Conservation (phyloP, 2,329 filamentous ascomycete genomes). For the Mariannaea elegans region DNA sequence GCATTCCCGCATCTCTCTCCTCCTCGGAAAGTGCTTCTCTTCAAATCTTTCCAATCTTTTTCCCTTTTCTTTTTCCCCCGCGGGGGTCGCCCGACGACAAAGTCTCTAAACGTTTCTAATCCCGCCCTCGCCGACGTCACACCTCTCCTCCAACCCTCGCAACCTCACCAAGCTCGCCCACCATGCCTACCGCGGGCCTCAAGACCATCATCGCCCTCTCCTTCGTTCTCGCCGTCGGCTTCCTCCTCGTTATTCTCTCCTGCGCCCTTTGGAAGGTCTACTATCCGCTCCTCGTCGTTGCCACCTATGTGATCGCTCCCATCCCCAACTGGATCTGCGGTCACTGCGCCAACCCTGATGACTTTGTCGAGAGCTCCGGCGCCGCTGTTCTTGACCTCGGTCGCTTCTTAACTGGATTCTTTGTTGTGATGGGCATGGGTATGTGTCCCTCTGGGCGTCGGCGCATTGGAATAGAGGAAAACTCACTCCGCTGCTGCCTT, state of each 20-base stretch:
- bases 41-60: not conserved
- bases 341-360: slow-evolving; percentile 89
- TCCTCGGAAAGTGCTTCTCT: slow-evolving; percentile 2
- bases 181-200: slow-evolving; percentile 82
- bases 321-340: slow-evolving; percentile 96
- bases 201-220: slow-evolving; percentile 99
- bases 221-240: slow-evolving; percentile 98
- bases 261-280: slow-evolving; percentile 95
- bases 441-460: slow-evolving; percentile 50
- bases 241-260: slow-evolving; percentile 98
- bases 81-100: slow-evolving; percentile 19
- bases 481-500: not conserved
- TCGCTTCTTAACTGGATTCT: slow-evolving; percentile 91
- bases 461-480: not conserved
- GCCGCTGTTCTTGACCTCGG: slow-evolving; percentile 92
- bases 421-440: slow-evolving; percentile 98
- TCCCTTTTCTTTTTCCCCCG: slow-evolving; percentile 4
- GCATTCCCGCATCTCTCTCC: not conserved
- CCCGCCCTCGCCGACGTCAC: slow-evolving; percentile 21
- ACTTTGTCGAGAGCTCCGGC: slow-evolving; percentile 88
- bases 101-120: not conserved
- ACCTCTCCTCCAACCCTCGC: slow-evolving; percentile 2
- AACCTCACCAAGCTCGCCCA: slow-evolving; percentile 40
- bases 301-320: slow-evolving; percentile 92
- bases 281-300: slow-evolving; percentile 94